Conservation (phyloP, 352 stramenopile genomes). For the Phytophthora macrochlamydospora region DNA sequence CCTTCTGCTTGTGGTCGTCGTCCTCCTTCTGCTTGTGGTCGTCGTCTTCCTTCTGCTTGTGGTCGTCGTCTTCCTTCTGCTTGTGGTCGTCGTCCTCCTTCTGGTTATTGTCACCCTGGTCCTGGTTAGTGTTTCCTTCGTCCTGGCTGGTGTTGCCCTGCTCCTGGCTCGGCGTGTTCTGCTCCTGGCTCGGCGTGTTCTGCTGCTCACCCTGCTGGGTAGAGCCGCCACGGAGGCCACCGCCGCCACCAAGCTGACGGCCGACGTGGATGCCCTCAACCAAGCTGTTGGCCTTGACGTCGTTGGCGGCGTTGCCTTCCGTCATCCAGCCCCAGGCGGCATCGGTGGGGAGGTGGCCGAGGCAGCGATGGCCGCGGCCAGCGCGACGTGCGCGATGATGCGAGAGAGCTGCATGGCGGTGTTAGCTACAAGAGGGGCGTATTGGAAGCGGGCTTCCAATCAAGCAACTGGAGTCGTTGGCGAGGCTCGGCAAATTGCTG, state of each 20-base stretch:
- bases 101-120: not conserved
- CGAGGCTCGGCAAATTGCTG: constrained; percentile 32
- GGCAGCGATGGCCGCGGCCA: constrained; percentile 29
- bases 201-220: not conserved
- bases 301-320: constrained; percentile 7
- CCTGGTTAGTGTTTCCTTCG: not conserved
- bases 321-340: constrained; percentile 28
- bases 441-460: constrained; percentile 34
- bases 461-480: constrained; percentile 20
- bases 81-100: not conserved
- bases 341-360: constrained; percentile 21
- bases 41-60: too few relatives aligned
- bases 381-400: constrained; percentile 35
- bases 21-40: too few relatives aligned
- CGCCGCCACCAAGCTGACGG: constrained; percentile 26
- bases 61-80: too few relatives aligned
- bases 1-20: too few relatives aligned
- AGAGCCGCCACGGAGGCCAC: constrained; percentile 15
- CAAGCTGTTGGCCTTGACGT: constrained; percentile 13
- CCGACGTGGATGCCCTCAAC: constrained; percentile 13
- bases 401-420: constrained; percentile 34
- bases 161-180: too few relatives aligned
- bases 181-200: not conserved
- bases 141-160: not conserved
- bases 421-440: constrained; percentile 8